Evolutionary conservation across 345 rosid species (phyloP), one percentile per base, ranked within the genome.

Genomic region (Capsella bursapastoris): DNA sequence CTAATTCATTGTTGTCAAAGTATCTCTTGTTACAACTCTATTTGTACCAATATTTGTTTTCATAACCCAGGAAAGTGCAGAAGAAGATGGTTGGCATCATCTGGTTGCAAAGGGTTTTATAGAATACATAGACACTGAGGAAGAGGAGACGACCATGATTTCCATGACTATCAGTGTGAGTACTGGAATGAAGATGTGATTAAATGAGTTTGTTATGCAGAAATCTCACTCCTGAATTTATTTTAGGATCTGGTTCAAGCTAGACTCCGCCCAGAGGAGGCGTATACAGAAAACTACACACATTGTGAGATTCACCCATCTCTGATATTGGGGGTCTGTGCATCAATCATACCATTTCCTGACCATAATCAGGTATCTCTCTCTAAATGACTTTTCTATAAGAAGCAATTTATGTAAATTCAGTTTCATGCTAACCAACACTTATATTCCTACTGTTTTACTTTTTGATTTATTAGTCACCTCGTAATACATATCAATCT

Each of bases 231-330:
- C 59, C 45, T 56, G 49, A 60, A 38, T 53, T 59, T 62, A 37
- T 76, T 75, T 50, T 77, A 95, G 99, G 99, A 95, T 86, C 90
- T 95, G 81, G 87, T 90, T 38, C 95, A 90, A 85, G 92, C 96
- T 48, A 85, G 97, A 80, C 58, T 84, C 63, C 81, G 84, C 59
- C 92, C 89, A 0, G 86, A 81, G 13, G 97, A 94, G 71, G 96
- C 98, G 56, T 91, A 90, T 82, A 79, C 93, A 45, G 93, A 81
- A 49, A 90, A 90, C 64, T 95, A 95, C 73, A 95, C 99, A 22
- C 99, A 95, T 74, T 95, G 99, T 82, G 99, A 95, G 78, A 92
- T 95, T 83, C 99, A 95, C 75, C 99, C 99, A 4, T 95, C 99
- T 51, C 75, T 95, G 77, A 95, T 95, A 79, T 79, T 95, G 75